phyloP scores from a whole-genome alignment of 23 red algal genomes.

The Agarophyton chilense region DNA sequence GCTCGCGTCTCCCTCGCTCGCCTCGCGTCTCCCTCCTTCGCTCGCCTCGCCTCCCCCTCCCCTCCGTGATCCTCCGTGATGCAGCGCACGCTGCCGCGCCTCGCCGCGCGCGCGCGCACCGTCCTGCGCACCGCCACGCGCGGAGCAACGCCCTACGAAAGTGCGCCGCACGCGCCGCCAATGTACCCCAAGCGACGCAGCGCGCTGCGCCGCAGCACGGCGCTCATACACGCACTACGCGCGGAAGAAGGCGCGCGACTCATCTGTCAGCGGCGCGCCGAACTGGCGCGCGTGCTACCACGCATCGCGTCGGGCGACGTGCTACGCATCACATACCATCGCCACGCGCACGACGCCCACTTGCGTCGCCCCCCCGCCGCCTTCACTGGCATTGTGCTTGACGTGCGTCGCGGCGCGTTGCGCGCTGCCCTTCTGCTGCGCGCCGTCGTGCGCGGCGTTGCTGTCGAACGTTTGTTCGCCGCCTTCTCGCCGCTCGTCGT shows the following conservation, averaged over 20 bases:
- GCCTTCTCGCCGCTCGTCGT: conserved; percentile 62
- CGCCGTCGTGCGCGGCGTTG: conserved; percentile 80
- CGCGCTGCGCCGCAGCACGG: conserved; percentile 38
- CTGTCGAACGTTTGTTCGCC: conserved; percentile 72
- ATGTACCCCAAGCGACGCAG: conserved; percentile 58
- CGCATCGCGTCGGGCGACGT: conserved; percentile 9
- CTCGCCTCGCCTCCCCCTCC: no score
- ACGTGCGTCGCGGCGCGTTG: conserved; percentile 27
- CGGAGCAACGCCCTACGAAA: not conserved
- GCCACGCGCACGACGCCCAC: no score
- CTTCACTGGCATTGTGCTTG: conserved; percentile 71
- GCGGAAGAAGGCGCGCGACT: conserved; percentile 48
- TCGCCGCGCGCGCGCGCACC: not conserved
- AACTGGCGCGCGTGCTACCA: conserved; percentile 9
- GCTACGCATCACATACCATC: no score
- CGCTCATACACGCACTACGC: conserved; percentile 53
- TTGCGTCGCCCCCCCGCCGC: no score
- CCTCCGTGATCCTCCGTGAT: no score
- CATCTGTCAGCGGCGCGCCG: conserved; percentile 15
- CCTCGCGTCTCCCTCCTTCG: no score
- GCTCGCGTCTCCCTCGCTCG: no score
- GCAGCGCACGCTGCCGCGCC: not conserved
- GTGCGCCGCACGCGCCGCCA: not conserved
- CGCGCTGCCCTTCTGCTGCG: conserved; percentile 60
- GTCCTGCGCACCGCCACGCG: not conserved